A percentile compares a stretch with the other conserved stretches of the same genome.
These are phyloP conservation scores for Acer campestre DNA, from an alignment of 345 rosid species.

Conservation along the genomic window DNA sequence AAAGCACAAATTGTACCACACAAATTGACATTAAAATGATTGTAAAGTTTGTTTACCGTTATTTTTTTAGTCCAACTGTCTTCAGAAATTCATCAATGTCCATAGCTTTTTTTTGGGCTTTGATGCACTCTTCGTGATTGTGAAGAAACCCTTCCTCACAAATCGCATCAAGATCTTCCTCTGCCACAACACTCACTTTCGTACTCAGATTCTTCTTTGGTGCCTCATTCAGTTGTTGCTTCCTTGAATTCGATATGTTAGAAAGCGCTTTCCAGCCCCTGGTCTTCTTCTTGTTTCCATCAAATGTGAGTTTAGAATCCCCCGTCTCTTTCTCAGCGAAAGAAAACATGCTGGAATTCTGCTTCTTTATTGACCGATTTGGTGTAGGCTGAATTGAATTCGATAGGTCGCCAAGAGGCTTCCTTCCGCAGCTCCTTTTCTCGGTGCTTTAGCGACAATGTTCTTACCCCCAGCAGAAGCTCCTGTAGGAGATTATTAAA, in stretches of 20 bases:
- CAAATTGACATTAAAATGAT: neutral
- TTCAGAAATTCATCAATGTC: constrained; percentile 39
- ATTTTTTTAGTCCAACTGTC: constrained; percentile 45
- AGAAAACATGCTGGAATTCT: constrained; percentile 24
- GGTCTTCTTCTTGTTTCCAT: constrained; percentile 37
- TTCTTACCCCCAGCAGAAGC: too few species aligned
- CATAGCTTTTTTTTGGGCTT: constrained; percentile 35
- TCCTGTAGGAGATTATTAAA: constrained; percentile 26
- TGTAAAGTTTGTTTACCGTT: constrained; percentile 19
- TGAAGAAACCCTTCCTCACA: constrained; percentile 49
- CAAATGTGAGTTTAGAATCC: constrained; percentile 22
- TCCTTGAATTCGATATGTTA: constrained; percentile 57
- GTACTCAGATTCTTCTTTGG: constrained; percentile 36
- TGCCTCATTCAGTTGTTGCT: constrained; percentile 31
- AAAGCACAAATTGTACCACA: neutral
- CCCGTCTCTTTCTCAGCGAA: constrained; percentile 26
- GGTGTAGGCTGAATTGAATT: constrained; percentile 45
- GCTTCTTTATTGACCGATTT: constrained; percentile 40
- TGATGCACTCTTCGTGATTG: constrained; percentile 57
- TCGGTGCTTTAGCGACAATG: too few species aligned
- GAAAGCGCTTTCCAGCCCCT: constrained; percentile 50
- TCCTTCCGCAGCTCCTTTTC: too few species aligned
- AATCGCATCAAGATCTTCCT: constrained; percentile 29
- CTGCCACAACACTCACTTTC: constrained; percentile 32
- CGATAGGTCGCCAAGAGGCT: constrained; percentile 65